phyloP scores from a whole-genome alignment of 345 rosid species.

The Moricandia moricandioides region DNA sequence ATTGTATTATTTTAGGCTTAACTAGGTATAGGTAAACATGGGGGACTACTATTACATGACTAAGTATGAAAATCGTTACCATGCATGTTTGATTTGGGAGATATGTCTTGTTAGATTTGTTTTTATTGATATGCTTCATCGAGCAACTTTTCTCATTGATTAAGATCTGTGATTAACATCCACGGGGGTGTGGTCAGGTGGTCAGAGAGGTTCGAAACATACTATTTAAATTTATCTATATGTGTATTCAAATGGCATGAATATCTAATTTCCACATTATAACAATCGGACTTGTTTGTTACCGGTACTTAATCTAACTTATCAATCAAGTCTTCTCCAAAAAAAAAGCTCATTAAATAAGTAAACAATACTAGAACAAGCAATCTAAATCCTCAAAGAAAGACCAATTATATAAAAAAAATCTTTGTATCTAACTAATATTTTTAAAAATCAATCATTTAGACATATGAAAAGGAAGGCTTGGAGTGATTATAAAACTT shows the following conservation, averaged over 20 bases:
- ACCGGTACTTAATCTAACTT: conserved; percentile 21
- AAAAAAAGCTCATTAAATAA: conserved; percentile 27
- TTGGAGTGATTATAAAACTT: neutral
- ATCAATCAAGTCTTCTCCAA: conserved; percentile 32
- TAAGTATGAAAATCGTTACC: neutral
- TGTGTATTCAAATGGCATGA: no score
- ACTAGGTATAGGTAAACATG: neutral
- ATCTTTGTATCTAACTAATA: conserved; percentile 2
- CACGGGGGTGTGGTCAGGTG: no score
- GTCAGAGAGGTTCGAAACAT: no score
- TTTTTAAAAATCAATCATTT: conserved; percentile 23
- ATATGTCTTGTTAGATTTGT: neutral
- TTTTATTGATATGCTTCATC: neutral
- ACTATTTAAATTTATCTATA: no score
- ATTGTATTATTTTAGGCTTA: neutral
- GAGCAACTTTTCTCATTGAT: neutral
- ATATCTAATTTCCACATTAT: no score
- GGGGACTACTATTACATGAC: neutral
- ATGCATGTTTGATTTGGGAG: neutral
- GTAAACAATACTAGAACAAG: conserved; percentile 16
- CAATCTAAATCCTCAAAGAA: conserved; percentile 18
- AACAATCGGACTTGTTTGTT: no score
- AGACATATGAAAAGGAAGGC: conserved; percentile 13
- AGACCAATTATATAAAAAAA: conserved; percentile 5
- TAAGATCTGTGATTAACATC: neutral